phyloP scores from a whole-genome alignment of 805 yeast genomes.

The Pichia insulana region DNA sequence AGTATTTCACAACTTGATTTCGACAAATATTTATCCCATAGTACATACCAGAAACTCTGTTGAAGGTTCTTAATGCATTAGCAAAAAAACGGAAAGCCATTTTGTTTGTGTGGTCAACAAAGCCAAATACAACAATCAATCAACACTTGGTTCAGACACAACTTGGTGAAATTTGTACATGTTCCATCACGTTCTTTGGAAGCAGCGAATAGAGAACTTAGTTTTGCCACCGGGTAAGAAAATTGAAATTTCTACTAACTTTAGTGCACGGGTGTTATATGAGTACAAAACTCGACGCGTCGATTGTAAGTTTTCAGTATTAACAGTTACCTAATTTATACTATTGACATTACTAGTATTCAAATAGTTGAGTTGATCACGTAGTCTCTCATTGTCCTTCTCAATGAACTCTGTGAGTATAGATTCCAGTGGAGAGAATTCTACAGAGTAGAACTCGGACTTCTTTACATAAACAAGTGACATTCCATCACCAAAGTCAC shows the following conservation, averaged over 20 bases:
- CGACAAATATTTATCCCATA: neutral
- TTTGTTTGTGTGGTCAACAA: slow-evolving; percentile 2
- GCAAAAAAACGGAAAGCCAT: slow-evolving; percentile 27
- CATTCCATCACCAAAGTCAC: slow-evolving; percentile 25
- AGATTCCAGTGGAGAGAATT: slow-evolving; percentile 14
- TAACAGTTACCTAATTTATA: no score
- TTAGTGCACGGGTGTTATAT: no score
- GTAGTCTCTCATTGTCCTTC: slow-evolving; percentile 24
- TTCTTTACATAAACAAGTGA: slow-evolving; percentile 28
- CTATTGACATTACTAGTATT: neutral
- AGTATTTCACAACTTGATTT: neutral
- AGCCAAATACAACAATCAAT: neutral
- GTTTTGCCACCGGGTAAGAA: no score
- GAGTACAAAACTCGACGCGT: no score
- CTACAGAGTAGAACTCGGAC: slow-evolving; percentile 15
- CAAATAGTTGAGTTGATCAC: slow-evolving; percentile 5
- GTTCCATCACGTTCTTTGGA: no score
- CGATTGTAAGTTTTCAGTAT: no score
- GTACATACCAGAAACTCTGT: slow-evolving; percentile 21
- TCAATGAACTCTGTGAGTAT: slow-evolving; percentile 24
- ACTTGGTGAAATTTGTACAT: no score
- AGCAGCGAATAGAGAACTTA: no score
- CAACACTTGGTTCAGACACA: no score
- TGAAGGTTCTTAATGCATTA: slow-evolving; percentile 22
- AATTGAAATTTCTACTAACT: no score